Evolutionary conservation across 306 rosid genomes (phyloP).

Genomic region (Castanopsis chinensis): DNA sequence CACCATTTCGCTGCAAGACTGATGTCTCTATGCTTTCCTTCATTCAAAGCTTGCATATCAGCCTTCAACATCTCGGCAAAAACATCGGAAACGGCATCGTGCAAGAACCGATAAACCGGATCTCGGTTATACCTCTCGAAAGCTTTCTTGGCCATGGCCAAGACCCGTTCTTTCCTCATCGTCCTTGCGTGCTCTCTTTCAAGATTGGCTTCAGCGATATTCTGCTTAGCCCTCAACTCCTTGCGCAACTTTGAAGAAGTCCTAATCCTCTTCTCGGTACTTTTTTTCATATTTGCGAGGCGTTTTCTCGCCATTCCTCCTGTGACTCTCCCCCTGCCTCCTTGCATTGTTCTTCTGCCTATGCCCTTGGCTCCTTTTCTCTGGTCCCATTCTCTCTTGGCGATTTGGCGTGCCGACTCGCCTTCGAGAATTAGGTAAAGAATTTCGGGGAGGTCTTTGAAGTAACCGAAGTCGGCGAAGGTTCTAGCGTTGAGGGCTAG

Average conservation of each 20-base stretch:
- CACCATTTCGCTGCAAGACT: constrained; percentile 81
- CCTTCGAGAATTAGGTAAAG: constrained; percentile 60
- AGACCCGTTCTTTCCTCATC: constrained; percentile 6
- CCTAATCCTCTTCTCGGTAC: no score
- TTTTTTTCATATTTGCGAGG: not conserved
- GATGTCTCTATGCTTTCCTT: constrained; percentile 26
- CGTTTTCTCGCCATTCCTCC: not conserved
- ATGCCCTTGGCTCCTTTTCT: not conserved
- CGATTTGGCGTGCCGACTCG: constrained; percentile 8
- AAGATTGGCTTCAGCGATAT: no score
- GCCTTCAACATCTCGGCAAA: constrained; percentile 51
- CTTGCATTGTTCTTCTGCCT: no score
- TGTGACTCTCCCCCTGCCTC: no score
- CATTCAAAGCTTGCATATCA: constrained; percentile 42
- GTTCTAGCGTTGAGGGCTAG: constrained; percentile 55
- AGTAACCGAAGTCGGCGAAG: constrained; percentile 60
- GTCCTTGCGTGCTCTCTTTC: no score
- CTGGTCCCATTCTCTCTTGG: constrained; percentile 33
- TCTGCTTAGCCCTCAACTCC: no score
- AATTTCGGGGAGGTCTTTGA: constrained; percentile 74
- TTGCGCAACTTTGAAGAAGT: no score
- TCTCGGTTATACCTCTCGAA: constrained; percentile 35
- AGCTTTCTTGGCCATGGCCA: constrained; percentile 58
- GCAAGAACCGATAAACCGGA: constrained; percentile 35
- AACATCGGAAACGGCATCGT: constrained; percentile 50